phyloP scores from a whole-genome alignment of 805 yeast species.

The Barnettozyma botsteinii region DNA sequence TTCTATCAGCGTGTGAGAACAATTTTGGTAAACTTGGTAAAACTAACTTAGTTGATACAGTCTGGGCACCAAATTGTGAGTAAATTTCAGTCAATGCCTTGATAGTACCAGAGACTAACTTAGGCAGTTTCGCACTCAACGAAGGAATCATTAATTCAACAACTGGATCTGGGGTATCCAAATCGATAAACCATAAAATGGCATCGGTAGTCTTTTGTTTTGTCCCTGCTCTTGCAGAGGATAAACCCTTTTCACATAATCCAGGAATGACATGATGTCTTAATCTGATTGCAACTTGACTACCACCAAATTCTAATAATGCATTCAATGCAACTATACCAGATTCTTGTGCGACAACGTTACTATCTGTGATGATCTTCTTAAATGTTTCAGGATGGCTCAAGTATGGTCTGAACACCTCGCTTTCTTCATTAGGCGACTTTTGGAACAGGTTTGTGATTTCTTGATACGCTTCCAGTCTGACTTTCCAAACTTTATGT shows the following conservation, averaged over 20 bases:
- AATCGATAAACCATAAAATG: constrained; percentile 56
- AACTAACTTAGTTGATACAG: constrained; percentile 51
- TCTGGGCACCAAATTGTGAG: constrained; percentile 54
- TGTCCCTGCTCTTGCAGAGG: constrained; percentile 70
- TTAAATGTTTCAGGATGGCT: constrained; percentile 50
- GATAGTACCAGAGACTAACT: constrained; percentile 64
- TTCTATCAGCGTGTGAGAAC: constrained; percentile 81
- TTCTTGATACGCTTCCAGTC: constrained; percentile 75
- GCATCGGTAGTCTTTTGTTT: constrained; percentile 60
- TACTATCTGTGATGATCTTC: constrained; percentile 63
- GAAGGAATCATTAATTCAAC: constrained; percentile 63
- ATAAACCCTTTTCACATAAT: constrained; percentile 76
- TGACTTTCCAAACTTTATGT: constrained; percentile 83
- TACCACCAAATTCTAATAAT: constrained; percentile 52
- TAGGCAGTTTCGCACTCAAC: constrained; percentile 62
- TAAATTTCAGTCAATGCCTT: constrained; percentile 48
- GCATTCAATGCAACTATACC: constrained; percentile 56
- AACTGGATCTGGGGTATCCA: constrained; percentile 58
- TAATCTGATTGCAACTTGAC: constrained; percentile 35
- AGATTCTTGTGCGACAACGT: constrained; percentile 88
- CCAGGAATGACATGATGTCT: constrained; percentile 39
- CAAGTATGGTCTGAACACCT: constrained; percentile 45
- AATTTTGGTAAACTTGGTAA: constrained; percentile 57
- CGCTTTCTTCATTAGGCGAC: constrained; percentile 52
- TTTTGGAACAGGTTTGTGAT: constrained; percentile 43